Base-by-base conservation (phyloP, 805 yeast genomes). In the Schwanniomyces vanrijiae region DNA sequence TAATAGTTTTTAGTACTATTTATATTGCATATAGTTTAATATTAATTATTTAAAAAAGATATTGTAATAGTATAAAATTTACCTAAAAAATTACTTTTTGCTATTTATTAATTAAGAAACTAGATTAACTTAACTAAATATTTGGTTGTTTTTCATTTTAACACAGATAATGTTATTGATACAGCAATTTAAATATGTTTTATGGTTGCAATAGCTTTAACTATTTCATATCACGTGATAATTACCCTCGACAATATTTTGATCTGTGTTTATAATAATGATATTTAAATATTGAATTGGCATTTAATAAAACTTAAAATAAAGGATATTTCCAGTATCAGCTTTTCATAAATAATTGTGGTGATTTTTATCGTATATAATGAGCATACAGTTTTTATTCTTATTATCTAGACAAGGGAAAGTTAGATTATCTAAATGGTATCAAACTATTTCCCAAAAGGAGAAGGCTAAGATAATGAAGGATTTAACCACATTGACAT, bases 341-440 rank as follows among this genome's bases (percentile, higher is more conserved):
- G 10, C 10, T 11, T 8, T 26, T 4, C 10, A 24, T 24, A 24
- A 5, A 6, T 9, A 24, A 9, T 9, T 24, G 26, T 5, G 26
- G n/a, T 9, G 5, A 37, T 20, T 20, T 8, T 37, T 3, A 11
- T 20, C 6, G 14, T n/a, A 25, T 13, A 40, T 2, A 40, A 88
- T 88, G 95, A 84, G 86, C 9, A 79, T 94, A 48, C 86, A 86
- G 55, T 95, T 87, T 65, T 59, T 92, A 45, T 76, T 95, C 42
- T 71, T 94, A 44, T 78, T 92, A 13, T 91, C 97, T 11, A 81
- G 97, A 55, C 99, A 94, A 65, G 99, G 99, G 24, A 94, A 92
- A 66, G 90, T 90, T 26, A 78, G 99, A 57, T 78, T 95, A 29
- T 81, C 95, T 31, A 91, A 91, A 71, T 94, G 99, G 99, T 94